These are phyloP conservation scores for Solanum paucissectum DNA, from an alignment of 257 asterid species.

Conservation along the genomic window DNA sequence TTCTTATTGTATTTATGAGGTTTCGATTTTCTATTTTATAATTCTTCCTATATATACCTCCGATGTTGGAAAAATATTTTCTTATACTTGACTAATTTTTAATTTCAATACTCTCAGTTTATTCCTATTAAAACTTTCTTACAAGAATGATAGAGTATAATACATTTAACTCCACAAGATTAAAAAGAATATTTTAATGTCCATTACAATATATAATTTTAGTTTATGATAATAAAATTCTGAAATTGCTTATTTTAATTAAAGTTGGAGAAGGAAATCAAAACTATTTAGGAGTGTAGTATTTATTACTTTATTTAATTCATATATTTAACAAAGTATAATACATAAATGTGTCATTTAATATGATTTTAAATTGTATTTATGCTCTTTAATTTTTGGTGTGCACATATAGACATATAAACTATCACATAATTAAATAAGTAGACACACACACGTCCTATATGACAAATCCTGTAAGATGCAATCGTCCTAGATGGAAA, in stretches of 20 bases:
- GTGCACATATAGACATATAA: neutral
- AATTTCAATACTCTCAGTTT: neutral
- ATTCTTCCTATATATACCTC: neutral
- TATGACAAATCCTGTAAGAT: rapidly evolving
- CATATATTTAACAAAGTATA: neutral
- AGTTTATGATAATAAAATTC: neutral
- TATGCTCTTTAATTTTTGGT: neutral
- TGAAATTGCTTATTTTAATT: neutral
- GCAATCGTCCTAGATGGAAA: neutral
- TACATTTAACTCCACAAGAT: neutral
- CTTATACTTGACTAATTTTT: neutral
- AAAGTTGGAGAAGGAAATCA: neutral
- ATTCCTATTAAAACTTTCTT: neutral
- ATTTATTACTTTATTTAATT: neutral
- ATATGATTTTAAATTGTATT: rapidly evolving
- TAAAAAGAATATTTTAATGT: neutral
- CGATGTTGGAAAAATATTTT: neutral
- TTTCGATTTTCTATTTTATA: neutral
- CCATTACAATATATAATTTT: rapidly evolving
- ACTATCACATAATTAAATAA: neutral
- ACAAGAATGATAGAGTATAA: neutral
- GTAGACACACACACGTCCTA: neutral
- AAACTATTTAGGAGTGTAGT: neutral
- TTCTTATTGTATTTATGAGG: neutral
- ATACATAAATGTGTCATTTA: neutral